Evolutionary conservation across 2,329 filamentous ascomycete genomes (phyloP).

Genomic region (Cladophialophora yegresii): DNA sequence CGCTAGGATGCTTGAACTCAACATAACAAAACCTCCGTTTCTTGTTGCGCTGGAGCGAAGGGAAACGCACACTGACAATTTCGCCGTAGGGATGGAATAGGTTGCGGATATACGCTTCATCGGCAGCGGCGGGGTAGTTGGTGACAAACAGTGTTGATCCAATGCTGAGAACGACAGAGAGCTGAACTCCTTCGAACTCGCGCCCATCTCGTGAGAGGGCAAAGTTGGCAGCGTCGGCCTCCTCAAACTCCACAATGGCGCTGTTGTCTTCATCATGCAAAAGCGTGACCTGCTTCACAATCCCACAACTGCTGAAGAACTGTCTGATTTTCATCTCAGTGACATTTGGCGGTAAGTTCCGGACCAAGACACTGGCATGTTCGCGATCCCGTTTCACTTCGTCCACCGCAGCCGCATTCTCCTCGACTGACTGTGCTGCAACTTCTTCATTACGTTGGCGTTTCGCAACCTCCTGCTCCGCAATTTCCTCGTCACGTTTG

Average conservation of each 20-base stretch:
- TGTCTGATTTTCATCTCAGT: slow-evolving; percentile 75
- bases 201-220: slow-evolving; percentile 82
- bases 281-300: slow-evolving; percentile 74
- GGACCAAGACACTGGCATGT: slow-evolving; percentile 80
- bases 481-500: slow-evolving; percentile 66
- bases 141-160: slow-evolving; percentile 84
- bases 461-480: slow-evolving; percentile 62
- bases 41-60: slow-evolving; percentile 84
- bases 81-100: slow-evolving; percentile 70
- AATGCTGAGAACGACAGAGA: slow-evolving; percentile 73
- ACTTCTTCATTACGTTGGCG: slow-evolving; percentile 60
- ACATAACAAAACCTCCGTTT: slow-evolving; percentile 94
- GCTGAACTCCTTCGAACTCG: slow-evolving; percentile 69
- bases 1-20: slow-evolving; percentile 72
- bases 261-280: slow-evolving; percentile 65
- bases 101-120: slow-evolving; percentile 55
- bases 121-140: slow-evolving; percentile 71
- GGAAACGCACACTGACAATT: slow-evolving; percentile 82
- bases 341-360: slow-evolving; percentile 69
- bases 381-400: slow-evolving; percentile 79
- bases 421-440: slow-evolving; percentile 38
- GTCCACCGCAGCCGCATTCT: slow-evolving; percentile 43
- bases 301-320: slow-evolving; percentile 89
- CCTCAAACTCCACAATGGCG: slow-evolving; percentile 82
- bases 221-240: slow-evolving; percentile 74